Conservation (phyloP, 768 basidiomycete genomes). For the Chalciporus pseudorubinellus region DNA sequence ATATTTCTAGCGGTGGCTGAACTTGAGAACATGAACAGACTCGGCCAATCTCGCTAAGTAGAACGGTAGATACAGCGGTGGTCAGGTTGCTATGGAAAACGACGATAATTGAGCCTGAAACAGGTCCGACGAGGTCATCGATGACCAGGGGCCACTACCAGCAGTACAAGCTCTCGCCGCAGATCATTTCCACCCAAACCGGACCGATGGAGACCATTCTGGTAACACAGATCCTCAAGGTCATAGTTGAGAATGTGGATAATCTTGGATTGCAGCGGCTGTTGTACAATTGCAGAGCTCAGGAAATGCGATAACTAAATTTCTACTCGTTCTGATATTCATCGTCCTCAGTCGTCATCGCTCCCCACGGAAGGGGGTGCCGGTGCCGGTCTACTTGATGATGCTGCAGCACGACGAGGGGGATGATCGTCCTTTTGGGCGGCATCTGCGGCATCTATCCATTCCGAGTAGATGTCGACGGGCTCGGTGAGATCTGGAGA, state of each 20-base stretch:
- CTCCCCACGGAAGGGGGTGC: conserved; percentile 39
- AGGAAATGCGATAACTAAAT: conserved; percentile 4
- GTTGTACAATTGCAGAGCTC: conserved; percentile 23
- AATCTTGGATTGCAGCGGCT: conserved; percentile 7
- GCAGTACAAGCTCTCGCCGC: neutral
- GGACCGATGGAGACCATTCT: neutral
- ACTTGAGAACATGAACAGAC: neutral
- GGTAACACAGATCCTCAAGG: neutral
- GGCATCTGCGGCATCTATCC: conserved; percentile 87
- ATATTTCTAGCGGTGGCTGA: conserved; percentile 32
- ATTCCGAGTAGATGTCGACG: conserved; percentile 87
- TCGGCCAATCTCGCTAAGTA: neutral
- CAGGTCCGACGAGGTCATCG: neutral
- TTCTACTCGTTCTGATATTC: neutral
- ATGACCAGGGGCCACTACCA: neutral
- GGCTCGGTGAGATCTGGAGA: conserved; percentile 77
- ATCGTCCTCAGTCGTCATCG: conserved; percentile 46
- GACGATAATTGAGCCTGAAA: neutral
- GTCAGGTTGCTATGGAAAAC: neutral
- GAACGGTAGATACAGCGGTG: neutral
- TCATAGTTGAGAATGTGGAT: neutral
- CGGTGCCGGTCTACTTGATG: conserved; percentile 47
- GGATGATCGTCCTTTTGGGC: conserved; percentile 63
- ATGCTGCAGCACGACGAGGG: conserved; percentile 48
- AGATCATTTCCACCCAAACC: conserved; percentile 12